Evolutionary conservation across 2,329 filamentous ascomycete genomes (phyloP).

Genomic region (Fusarium sp.): DNA sequence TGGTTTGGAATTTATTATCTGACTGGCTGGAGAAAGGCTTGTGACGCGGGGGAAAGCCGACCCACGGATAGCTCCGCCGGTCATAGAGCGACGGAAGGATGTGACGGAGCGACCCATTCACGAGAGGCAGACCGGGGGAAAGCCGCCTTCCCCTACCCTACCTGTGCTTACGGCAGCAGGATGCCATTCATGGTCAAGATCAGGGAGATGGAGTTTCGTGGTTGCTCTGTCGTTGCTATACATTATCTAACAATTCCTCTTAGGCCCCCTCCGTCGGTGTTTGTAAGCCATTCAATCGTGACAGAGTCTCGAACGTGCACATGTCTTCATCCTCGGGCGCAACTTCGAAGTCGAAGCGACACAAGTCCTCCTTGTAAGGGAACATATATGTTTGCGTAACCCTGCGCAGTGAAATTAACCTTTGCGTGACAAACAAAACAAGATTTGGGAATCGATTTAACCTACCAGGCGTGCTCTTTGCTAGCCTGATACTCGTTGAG

Average conservation of each 20-base stretch:
- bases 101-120: too few species aligned
- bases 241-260: too few species aligned
- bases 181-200: too few species aligned
- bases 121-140: too few species aligned
- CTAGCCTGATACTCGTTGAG: slow-evolving; percentile 18
- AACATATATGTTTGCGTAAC: slow-evolving; percentile 24
- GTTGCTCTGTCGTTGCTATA: too few species aligned
- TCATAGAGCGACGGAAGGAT: too few species aligned
- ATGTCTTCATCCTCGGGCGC: slow-evolving; percentile 15
- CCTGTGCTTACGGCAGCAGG: too few species aligned
- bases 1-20: not conserved
- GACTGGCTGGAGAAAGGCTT: not conserved
- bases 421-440: not conserved
- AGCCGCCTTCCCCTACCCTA: too few species aligned
- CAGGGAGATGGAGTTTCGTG: too few species aligned
- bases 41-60: not conserved
- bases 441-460: not conserved
- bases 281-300: not conserved
- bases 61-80: too few species aligned
- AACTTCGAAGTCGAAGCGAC: slow-evolving; percentile 19
- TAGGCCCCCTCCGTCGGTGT: not conserved
- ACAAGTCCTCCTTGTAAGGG: slow-evolving; percentile 21
- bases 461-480: slow-evolving; percentile 18
- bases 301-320: not conserved
- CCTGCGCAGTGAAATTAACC: not conserved